Conservation (phyloP, 148 eudicot species). For the Selenicereus undatus region DNA sequence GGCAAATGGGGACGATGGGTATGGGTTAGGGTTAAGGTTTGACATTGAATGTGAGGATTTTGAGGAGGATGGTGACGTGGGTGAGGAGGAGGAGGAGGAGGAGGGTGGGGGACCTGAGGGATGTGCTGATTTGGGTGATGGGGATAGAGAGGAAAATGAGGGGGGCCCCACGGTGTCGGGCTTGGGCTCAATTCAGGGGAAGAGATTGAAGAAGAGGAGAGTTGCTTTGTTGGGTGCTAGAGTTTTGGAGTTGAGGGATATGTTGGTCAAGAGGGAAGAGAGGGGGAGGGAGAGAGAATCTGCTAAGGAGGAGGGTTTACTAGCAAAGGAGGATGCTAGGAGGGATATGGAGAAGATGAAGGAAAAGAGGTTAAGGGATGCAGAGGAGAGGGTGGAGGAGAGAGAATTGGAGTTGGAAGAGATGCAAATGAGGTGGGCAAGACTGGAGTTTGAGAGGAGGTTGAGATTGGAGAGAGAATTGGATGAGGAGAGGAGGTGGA, state of each 20-base stretch:
- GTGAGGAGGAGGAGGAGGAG: conserved; percentile 31
- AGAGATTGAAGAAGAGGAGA: conserved; percentile 39
- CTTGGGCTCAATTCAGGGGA: conserved; percentile 23
- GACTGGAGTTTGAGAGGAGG: conserved; percentile 49
- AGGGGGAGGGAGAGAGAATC: conserved; percentile 60
- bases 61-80: conserved; percentile 35
- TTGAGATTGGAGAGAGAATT: conserved; percentile 45
- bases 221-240: conserved; percentile 50
- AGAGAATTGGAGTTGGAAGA: conserved; percentile 59
- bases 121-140: conserved; percentile 25
- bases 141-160: conserved; percentile 29
- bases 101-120: conserved; percentile 27
- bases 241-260: conserved; percentile 60
- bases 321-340: conserved; percentile 31
- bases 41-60: conserved; percentile 43
- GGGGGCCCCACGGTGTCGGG: conserved; percentile 20
- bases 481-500: conserved; percentile 53
- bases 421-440: conserved; percentile 46
- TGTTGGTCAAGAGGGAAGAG: conserved; percentile 56
- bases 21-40: conserved; percentile 40
- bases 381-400: conserved; percentile 36
- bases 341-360: conserved; percentile 36
- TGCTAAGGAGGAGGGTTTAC: conserved; percentile 38
- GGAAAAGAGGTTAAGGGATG: conserved; percentile 34
- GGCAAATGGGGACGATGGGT: conserved; percentile 36